phyloP scores from a whole-genome alignment of 129 eudicot species.

The Pulicaria dysenterica region DNA sequence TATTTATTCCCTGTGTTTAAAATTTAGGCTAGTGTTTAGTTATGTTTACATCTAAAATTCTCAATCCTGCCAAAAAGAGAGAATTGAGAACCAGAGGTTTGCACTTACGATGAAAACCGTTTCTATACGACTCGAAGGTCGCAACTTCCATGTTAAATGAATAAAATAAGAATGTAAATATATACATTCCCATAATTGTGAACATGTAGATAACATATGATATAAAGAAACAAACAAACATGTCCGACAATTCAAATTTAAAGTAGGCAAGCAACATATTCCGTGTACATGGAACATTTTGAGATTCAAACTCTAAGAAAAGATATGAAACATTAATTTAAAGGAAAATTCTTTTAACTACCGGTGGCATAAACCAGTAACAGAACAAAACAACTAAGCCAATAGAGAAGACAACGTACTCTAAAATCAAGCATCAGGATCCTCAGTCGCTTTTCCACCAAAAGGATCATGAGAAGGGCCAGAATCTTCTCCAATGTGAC shows the following conservation, averaged over 20 bases:
- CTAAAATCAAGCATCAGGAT: constrained; percentile 57
- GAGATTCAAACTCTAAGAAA: constrained; percentile 2
- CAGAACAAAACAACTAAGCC: background rate
- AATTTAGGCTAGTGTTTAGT: background rate
- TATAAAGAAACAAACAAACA: background rate
- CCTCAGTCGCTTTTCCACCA: constrained; percentile 74
- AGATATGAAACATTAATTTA: background rate
- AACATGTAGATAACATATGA: background rate
- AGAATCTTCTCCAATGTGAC: constrained; percentile 83
- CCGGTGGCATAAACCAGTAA: background rate
- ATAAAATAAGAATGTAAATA: background rate
- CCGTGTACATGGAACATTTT: background rate
- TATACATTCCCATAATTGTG: background rate
- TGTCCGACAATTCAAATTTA: constrained; percentile 24
- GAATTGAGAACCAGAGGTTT: background rate
- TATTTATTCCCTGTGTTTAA: background rate
- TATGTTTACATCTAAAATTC: background rate
- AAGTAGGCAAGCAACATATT: background rate
- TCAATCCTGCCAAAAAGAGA: too few relatives aligned
- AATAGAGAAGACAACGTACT: constrained; percentile 17
- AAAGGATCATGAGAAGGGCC: constrained; percentile 95
- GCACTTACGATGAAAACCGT: background rate
- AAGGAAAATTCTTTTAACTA: background rate
- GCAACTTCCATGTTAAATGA: constrained; percentile 4
- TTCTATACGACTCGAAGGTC: background rate